Conservation (phyloP, 2,329 filamentous ascomycete genomes). For the Hymenoscyphus scutula region DNA sequence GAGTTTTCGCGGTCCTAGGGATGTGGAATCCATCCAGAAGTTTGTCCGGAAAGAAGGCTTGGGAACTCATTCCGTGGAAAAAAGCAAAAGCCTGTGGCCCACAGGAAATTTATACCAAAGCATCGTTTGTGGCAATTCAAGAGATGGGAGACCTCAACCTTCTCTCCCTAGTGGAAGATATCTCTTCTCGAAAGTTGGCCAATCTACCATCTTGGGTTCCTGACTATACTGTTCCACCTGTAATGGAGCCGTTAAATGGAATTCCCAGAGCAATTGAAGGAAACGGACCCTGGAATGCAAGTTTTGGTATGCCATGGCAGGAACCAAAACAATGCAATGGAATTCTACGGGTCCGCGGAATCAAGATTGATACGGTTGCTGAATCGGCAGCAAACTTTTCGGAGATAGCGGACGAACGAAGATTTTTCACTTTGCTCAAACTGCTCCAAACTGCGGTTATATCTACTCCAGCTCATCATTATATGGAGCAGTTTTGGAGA, state of each 20-base stretch:
- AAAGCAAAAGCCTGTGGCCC: slow-evolving; percentile 7
- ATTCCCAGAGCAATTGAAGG: slow-evolving; percentile 14
- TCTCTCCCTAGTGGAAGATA: slow-evolving; percentile 22
- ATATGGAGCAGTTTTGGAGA: slow-evolving; percentile 19
- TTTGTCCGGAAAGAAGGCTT: not conserved
- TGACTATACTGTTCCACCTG: slow-evolving; percentile 15
- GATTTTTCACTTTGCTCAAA: slow-evolving; percentile 3
- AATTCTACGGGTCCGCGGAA: not conserved
- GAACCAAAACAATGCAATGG: not conserved
- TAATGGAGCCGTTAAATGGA: slow-evolving; percentile 14
- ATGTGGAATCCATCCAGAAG: slow-evolving; percentile 14
- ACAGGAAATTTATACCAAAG: slow-evolving; percentile 15
- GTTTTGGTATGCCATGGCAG: slow-evolving; percentile 6
- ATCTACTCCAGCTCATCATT: not conserved
- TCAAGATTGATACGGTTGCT: slow-evolving; percentile 1
- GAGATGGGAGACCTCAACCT: slow-evolving; percentile 20
- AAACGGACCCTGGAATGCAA: slow-evolving; percentile 16
- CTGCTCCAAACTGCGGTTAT: not conserved
- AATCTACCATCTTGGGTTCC: slow-evolving; percentile 22
- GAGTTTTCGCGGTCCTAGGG: slow-evolving; percentile 16
- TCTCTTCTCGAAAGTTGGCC: not conserved
- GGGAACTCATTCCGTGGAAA: not conserved
- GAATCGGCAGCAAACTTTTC: slow-evolving; percentile 8
- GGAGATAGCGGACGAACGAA: slow-evolving; percentile 6
- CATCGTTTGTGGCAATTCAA: slow-evolving; percentile 9